These are phyloP conservation scores for Claviceps quebecensis DNA, from an alignment of 2,329 filamentous ascomycete species.

Conservation along the genomic window DNA sequence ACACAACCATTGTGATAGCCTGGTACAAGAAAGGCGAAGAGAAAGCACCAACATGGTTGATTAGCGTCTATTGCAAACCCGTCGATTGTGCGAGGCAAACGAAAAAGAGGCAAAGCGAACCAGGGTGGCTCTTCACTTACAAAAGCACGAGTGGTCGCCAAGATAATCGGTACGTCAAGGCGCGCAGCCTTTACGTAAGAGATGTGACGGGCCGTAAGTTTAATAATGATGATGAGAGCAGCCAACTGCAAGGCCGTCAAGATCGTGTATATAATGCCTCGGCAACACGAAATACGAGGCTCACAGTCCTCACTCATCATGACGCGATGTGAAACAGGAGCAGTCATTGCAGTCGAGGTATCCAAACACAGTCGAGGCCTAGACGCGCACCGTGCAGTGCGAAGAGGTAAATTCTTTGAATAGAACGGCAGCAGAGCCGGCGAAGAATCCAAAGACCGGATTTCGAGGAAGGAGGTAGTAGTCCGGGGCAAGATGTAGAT, in stretches of 20 bases:
- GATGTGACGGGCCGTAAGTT: slow-evolving; percentile 72
- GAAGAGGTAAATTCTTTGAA: slow-evolving; percentile 27
- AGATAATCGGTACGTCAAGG: slow-evolving; percentile 52
- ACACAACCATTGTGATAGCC: slow-evolving; percentile 67
- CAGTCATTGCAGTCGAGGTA: slow-evolving; percentile 13
- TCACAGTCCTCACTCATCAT: slow-evolving; percentile 34
- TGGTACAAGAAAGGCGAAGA: slow-evolving; percentile 20
- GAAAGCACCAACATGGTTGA: not conserved
- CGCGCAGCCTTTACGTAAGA: slow-evolving; percentile 54
- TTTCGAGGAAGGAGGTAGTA: slow-evolving; percentile 12
- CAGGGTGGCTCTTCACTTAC: slow-evolving; percentile 37
- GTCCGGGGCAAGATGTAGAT: not conserved
- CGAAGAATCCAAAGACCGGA: slow-evolving; percentile 18
- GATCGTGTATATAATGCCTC: slow-evolving; percentile 66
- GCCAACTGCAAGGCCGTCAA: slow-evolving; percentile 57
- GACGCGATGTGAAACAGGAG: slow-evolving; percentile 12
- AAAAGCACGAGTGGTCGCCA: slow-evolving; percentile 66
- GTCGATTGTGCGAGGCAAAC: not conserved
- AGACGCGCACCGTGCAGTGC: slow-evolving; percentile 23
- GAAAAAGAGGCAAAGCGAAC: no score
- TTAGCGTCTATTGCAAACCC: no score
- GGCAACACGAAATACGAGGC: slow-evolving; percentile 47
- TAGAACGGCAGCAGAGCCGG: slow-evolving; percentile 23
- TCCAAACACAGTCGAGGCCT: slow-evolving; percentile 29
- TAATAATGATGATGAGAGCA: slow-evolving; percentile 58